Conservation (phyloP, 1,284 basidiomycete genomes). For the Bondarzewia mesenterica region DNA sequence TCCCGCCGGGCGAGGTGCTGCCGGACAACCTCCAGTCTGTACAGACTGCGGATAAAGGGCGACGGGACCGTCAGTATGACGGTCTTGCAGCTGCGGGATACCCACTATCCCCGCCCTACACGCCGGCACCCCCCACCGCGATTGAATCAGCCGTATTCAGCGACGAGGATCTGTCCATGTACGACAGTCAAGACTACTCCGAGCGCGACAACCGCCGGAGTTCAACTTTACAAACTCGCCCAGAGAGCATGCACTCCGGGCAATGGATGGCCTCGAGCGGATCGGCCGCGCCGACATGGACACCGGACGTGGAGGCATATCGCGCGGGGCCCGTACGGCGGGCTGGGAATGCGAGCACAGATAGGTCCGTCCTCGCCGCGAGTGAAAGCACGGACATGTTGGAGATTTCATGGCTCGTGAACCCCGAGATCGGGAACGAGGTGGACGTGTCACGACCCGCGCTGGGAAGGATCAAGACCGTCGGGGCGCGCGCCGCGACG, state of each 20-base stretch:
- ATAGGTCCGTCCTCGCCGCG: too few relatives aligned
- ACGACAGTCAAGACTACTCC: too few relatives aligned
- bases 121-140: too few relatives aligned
- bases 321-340: neutral
- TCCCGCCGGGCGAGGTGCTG: too few relatives aligned
- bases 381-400: neutral
- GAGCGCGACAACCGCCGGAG: neutral
- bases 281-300: neutral
- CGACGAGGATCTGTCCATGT: too few relatives aligned
- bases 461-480: conserved; percentile 16
- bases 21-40: neutral
- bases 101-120: too few relatives aligned
- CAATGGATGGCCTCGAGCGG: conserved; percentile 1
- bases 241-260: neutral
- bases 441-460: neutral
- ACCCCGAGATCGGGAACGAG: conserved; percentile 3
- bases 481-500: conserved; percentile 16
- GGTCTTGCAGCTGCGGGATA: neutral
- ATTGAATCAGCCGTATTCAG: too few relatives aligned
- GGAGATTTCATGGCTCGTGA: conserved; percentile 7
- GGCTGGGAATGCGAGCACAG: too few relatives aligned
- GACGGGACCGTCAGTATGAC: neutral
- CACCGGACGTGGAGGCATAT: neutral
- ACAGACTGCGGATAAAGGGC: neutral
- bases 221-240: neutral